phyloP scores from a whole-genome alignment of 805 yeast genomes.

The Yarrowia keelungensis region DNA sequence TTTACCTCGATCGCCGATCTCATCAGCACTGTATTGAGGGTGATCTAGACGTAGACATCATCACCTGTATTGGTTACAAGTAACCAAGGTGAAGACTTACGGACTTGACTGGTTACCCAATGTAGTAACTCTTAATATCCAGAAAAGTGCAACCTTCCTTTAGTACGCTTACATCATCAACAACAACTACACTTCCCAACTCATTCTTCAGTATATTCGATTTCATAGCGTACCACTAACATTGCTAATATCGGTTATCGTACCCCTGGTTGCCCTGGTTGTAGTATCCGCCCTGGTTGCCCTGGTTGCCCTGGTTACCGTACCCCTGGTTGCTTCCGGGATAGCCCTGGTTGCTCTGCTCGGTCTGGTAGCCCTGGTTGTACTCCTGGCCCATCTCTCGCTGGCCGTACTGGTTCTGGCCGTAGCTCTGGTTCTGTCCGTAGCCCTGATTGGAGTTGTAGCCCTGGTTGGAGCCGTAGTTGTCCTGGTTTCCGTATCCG shows the following conservation, averaged over 20 bases:
- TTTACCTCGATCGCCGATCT: no score
- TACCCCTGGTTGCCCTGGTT: slow-evolving; percentile 28
- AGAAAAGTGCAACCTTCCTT: no score
- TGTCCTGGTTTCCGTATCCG: slow-evolving; percentile 21
- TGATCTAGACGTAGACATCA: no score
- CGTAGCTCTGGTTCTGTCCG: slow-evolving; percentile 9
- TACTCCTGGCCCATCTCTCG: slow-evolving; percentile 15
- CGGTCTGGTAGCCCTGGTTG: slow-evolving; percentile 25
- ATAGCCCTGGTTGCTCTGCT: slow-evolving; percentile 2
- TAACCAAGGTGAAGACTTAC: no score
- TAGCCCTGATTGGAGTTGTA: slow-evolving; percentile 7
- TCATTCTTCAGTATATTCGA: no score
- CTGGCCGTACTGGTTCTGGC: slow-evolving; percentile 14
- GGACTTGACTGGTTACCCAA: no score
- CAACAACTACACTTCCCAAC: no score
- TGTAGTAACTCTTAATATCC: no score
- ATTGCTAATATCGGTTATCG: slow-evolving; percentile 15
- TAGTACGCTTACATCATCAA: no score
- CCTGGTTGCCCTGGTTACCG: slow-evolving; percentile 2
- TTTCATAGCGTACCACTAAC: neutral
- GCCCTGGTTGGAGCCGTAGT: slow-evolving; percentile 10
- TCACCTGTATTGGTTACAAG: no score
- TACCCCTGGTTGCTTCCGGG: neutral
- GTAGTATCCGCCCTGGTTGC: slow-evolving; percentile 10
- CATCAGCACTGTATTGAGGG: no score